phyloP scores from a whole-genome alignment of 768 basidiomycete species.

The Suillus cothurnatus region DNA sequence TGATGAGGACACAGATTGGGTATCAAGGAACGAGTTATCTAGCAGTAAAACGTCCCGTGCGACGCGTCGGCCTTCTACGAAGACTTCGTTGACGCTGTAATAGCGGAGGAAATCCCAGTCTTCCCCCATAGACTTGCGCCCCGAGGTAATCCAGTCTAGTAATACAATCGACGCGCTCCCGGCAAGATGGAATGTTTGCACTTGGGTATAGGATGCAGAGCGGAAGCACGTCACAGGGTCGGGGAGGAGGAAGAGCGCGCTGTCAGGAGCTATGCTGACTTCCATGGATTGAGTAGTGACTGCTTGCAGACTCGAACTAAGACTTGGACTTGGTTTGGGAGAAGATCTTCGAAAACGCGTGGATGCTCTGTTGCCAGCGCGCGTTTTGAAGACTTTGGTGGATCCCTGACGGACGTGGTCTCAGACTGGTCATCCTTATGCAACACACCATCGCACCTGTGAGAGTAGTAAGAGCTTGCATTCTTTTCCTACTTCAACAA shows the following conservation, averaged over 20 bases:
- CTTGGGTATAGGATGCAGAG: constrained; percentile 79
- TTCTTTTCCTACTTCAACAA: constrained; percentile 57
- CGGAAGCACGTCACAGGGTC: constrained; percentile 94
- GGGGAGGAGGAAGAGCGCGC: constrained; percentile 80
- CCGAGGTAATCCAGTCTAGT: constrained; percentile 92
- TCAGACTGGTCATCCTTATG: constrained; percentile 10
- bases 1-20: no score
- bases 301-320: not conserved
- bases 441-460: constrained; percentile 56
- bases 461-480: constrained; percentile 75
- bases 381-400: constrained; percentile 92
- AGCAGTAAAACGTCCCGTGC: constrained; percentile 81
- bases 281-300: constrained; percentile 66
- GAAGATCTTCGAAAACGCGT: constrained; percentile 29
- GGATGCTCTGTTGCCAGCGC: constrained; percentile 61
- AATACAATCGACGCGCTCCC: constrained; percentile 64
- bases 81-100: constrained; percentile 83
- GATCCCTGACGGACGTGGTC: constrained; percentile 60
- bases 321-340: constrained; percentile 4
- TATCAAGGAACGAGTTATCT: constrained; percentile 43
- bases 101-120: constrained; percentile 90
- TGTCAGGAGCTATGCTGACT: constrained; percentile 51
- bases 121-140: constrained; percentile 80
- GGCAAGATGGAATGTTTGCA: constrained; percentile 75
- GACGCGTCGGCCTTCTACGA: constrained; percentile 61